phyloP scores from a whole-genome alignment of 208 protist species.

The Strigomonas culicis region DNA sequence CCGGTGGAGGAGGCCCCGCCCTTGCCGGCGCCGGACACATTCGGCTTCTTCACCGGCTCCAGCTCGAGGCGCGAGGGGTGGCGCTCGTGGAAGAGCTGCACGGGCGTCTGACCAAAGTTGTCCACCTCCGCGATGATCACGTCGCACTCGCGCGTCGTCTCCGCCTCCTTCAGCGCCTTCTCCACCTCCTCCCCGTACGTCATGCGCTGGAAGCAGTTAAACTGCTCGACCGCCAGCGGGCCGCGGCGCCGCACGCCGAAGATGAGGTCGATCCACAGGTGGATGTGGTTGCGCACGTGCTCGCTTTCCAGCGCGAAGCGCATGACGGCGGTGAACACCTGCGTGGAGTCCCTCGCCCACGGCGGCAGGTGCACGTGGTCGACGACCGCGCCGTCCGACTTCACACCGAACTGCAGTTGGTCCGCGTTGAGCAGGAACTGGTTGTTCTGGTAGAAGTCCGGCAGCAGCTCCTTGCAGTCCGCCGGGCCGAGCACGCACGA shows the following conservation, averaged over 20 bases:
- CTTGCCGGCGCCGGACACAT: neutral
- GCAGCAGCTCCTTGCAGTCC: conserved; percentile 95
- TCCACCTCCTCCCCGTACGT: conserved; percentile 96
- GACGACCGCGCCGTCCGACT: conserved; percentile 79
- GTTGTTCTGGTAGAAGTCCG: conserved; percentile 94
- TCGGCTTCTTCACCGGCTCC: conserved; percentile 28
- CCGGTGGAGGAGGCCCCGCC: neutral
- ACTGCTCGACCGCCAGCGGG: conserved; percentile 68
- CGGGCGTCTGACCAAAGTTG: conserved; percentile 97
- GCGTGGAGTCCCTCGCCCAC: conserved; percentile 91
- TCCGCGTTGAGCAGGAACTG: conserved; percentile 93
- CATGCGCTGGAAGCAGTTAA: conserved; percentile 96
- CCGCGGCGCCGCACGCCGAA: conserved; percentile 96
- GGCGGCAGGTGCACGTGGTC: conserved; percentile 94
- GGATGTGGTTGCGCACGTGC: conserved; percentile 89
- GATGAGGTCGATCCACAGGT: conserved; percentile 98
- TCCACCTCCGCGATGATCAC: conserved; percentile 94
- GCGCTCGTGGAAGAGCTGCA: conserved; percentile 90
- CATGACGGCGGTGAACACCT: conserved; percentile 92
- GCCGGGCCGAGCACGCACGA: conserved; percentile 76
- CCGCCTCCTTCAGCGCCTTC: conserved; percentile 76
- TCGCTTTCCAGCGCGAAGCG: conserved; percentile 92
- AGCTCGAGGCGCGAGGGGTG: conserved; percentile 87
- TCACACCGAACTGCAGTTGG: conserved; percentile 77
- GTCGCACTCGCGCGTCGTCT: conserved; percentile 65